Conservation (phyloP, 2,329 filamentous ascomycete species). For the Orbilia brochopaga region DNA sequence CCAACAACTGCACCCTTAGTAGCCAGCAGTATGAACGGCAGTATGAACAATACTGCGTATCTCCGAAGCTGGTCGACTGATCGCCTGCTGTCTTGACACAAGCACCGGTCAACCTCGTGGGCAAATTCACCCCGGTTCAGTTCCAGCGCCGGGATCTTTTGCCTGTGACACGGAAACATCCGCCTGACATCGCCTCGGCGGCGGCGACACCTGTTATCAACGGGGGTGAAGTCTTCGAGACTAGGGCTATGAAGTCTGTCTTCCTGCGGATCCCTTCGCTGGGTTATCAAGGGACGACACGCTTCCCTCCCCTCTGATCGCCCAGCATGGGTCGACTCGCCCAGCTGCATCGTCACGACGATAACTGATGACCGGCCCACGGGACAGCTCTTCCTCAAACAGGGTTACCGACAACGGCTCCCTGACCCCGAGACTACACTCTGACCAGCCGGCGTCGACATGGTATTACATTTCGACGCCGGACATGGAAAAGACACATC, state of each 20-base stretch:
- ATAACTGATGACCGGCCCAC: constrained; percentile 6
- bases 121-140: background rate
- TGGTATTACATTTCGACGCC: constrained; percentile 3
- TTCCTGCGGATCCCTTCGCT: background rate
- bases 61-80: too few relatives aligned
- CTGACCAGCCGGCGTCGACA: too few relatives aligned
- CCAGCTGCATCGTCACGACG: background rate
- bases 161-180: constrained; percentile 29
- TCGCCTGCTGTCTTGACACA: too few relatives aligned
- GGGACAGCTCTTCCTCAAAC: constrained; percentile 1
- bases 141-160: background rate
- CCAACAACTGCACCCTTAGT: too few relatives aligned
- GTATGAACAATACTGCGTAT: too few relatives aligned
- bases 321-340: background rate
- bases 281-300: background rate
- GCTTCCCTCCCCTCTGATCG: background rate
- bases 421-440: too few relatives aligned
- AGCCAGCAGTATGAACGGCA: too few relatives aligned
- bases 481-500: constrained; percentile 25
- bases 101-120: constrained; percentile 13
- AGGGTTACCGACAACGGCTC: background rate
- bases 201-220: background rate
- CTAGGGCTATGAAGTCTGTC: background rate
- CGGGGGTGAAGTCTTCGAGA: constrained; percentile 2
- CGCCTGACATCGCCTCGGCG: constrained; percentile 5